phyloP scores from a whole-genome alignment of 1,139 yeast species.

The Pichia terricola region DNA sequence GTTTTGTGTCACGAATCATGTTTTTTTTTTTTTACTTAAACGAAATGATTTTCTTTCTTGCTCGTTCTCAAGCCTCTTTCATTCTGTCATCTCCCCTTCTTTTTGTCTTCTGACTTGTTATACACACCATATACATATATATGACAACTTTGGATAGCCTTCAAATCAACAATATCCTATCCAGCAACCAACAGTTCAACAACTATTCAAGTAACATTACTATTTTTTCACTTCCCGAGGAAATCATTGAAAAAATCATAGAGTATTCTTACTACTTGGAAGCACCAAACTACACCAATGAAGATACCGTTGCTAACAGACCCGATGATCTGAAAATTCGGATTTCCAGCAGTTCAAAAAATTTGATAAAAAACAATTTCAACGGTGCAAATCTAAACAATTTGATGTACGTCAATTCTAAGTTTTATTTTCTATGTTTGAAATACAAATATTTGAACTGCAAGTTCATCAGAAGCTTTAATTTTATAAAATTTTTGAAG shows the following conservation, averaged over 20 bases:
- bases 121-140: no score
- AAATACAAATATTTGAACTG: slow-evolving; percentile 52
- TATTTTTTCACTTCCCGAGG: slow-evolving; percentile 10
- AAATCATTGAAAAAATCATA: slow-evolving; percentile 23
- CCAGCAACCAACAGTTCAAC: no score
- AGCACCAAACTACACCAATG: slow-evolving; percentile 12
- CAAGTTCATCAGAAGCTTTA: slow-evolving; percentile 69
- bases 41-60: no score
- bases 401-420: slow-evolving; percentile 9
- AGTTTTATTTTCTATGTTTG: slow-evolving; percentile 21
- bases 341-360: slow-evolving; percentile 20
- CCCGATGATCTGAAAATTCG: slow-evolving; percentile 5
- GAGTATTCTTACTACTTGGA: slow-evolving; percentile 22
- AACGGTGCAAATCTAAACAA: slow-evolving; percentile 8
- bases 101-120: no score
- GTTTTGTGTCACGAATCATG: no score
- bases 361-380: slow-evolving; percentile 14
- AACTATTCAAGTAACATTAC: no score
- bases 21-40: no score
- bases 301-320: background rate
- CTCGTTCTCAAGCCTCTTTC: no score
- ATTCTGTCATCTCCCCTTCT: no score
- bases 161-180: no score
- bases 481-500: slow-evolving; percentile 62
- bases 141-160: no score